A percentile compares a stretch with the other conserved stretches of the same genome.
phyloP scores from a whole-genome alignment of 1,284 basidiomycete species.

The Rhizopogon hawkerae region DNA sequence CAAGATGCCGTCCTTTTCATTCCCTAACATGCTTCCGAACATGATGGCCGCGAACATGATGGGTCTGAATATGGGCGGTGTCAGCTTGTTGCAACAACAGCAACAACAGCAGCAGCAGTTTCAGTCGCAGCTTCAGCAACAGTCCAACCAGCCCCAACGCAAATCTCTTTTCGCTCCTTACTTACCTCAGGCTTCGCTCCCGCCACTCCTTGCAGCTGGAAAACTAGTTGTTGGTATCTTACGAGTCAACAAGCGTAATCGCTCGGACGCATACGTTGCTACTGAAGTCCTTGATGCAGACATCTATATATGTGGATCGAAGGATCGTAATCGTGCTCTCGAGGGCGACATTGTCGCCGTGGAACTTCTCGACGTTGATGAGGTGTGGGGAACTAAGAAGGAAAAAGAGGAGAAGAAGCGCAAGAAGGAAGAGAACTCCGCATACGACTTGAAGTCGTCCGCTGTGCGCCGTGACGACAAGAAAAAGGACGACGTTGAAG shows the following conservation, averaged over 20 bases:
- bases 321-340: constrained; percentile 96
- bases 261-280: constrained; percentile 98
- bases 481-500: constrained; percentile 99
- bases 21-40: constrained; percentile 94
- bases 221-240: constrained; percentile 97
- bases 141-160: constrained; percentile 85
- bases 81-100: constrained; percentile 76
- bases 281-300: constrained; percentile 98
- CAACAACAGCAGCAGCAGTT: constrained; percentile 70
- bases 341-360: constrained; percentile 99
- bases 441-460: constrained; percentile 73
- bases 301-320: constrained; percentile 98
- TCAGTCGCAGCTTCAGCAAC: constrained; percentile 85
- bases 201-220: constrained; percentile 93
- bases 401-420: constrained; percentile 99
- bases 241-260: constrained; percentile 97
- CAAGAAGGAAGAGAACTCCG: constrained; percentile 98
- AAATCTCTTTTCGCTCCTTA: constrained; percentile 99
- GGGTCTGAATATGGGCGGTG: constrained; percentile 74
- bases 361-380: constrained; percentile 94
- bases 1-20: constrained; percentile 95
- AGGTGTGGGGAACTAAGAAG: constrained; percentile 99
- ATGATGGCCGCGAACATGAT: constrained; percentile 95
- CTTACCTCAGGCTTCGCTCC: constrained; percentile 94
- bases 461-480: constrained; percentile 91